Evolutionary conservation across 2,329 filamentous ascomycete genomes (phyloP).

Genomic region (Calycina herbarum): DNA sequence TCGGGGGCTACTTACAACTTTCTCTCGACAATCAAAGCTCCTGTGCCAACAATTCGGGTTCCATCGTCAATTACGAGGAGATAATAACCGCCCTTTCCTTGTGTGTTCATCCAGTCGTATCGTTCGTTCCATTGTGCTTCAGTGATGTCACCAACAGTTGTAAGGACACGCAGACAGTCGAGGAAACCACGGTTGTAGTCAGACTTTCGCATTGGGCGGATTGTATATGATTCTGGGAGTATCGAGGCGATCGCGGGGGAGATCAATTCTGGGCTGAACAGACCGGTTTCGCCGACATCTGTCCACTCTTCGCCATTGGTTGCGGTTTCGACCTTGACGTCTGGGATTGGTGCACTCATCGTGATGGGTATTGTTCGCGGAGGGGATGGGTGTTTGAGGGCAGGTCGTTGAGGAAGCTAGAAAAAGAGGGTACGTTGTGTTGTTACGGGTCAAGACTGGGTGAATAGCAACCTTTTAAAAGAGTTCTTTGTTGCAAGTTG

Average conservation of each 20-base stretch:
- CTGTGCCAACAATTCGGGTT: conserved; percentile 77
- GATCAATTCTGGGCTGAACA: conserved; percentile 78
- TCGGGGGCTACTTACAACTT: conserved; percentile 68
- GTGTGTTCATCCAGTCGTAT: conserved; percentile 75
- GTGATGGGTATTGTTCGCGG: neutral
- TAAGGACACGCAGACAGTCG: conserved; percentile 86
- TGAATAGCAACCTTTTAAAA: conserved; percentile 11
- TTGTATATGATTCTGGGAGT: conserved; percentile 78
- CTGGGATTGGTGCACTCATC: neutral
- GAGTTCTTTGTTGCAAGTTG: neutral
- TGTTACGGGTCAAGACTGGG: conserved; percentile 5
- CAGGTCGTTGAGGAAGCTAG: neutral
- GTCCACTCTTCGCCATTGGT: conserved; percentile 30
- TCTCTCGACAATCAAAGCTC: conserved; percentile 84
- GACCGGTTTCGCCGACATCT: conserved; percentile 50
- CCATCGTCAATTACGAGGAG: conserved; percentile 77
- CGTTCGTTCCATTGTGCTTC: conserved; percentile 73
- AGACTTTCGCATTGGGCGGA: conserved; percentile 74
- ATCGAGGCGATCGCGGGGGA: conserved; percentile 69
- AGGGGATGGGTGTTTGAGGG: neutral
- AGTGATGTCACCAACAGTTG: conserved; percentile 84
- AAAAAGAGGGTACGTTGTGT: neutral
- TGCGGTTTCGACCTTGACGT: conserved; percentile 4
- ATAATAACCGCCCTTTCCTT: conserved; percentile 72
- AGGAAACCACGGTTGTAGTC: conserved; percentile 86